Percentiles rank a stretch among this genome's conserved stretches.
phyloP scores from a whole-genome alignment of 2,329 filamentous ascomycete species.

The Seiridium unicorne region DNA sequence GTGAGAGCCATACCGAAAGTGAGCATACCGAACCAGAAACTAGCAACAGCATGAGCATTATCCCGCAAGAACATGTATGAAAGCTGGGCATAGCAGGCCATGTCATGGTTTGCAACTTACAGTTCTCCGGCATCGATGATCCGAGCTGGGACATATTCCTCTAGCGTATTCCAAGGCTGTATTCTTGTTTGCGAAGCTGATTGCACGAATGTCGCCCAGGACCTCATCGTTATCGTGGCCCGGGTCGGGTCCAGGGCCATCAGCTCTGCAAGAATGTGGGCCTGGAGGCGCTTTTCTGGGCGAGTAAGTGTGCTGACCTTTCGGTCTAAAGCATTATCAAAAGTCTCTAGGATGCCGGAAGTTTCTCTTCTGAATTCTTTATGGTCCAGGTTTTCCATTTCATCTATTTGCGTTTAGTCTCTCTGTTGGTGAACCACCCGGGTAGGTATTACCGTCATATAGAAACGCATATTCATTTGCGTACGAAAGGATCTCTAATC shows the following conservation, averaged over 20 bases:
- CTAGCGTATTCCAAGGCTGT: conserved; percentile 17
- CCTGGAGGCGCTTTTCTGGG: conserved; percentile 19
- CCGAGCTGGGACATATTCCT: conserved; percentile 23
- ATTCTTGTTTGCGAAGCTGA: conserved; percentile 7
- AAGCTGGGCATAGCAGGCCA: neutral
- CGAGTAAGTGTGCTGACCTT: conserved; percentile 10
- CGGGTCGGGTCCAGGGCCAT: conserved; percentile 20
- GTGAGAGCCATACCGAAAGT: conserved; percentile 35
- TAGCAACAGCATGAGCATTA: conserved; percentile 7
- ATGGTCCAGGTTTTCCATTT: neutral
- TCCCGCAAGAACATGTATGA: too few relatives aligned
- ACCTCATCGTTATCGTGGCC: conserved; percentile 20
- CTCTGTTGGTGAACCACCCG: too few relatives aligned
- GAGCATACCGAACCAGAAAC: conserved; percentile 31
- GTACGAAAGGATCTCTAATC: conserved; percentile 36
- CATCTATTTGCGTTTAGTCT: conserved; percentile 5
- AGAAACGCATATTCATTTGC: conserved; percentile 39
- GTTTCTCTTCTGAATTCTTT: neutral
- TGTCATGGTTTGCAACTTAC: conserved; percentile 10
- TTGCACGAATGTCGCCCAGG: conserved; percentile 20
- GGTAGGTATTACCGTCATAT: conserved; percentile 23
- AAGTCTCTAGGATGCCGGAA: conserved; percentile 17
- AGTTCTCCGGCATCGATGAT: conserved; percentile 24
- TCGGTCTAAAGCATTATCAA: conserved; percentile 15
- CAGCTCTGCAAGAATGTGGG: conserved; percentile 23